Base-by-base conservation (phyloP, 2,329 filamentous ascomycete species). In the Achaetomium macrosporum region DNA sequence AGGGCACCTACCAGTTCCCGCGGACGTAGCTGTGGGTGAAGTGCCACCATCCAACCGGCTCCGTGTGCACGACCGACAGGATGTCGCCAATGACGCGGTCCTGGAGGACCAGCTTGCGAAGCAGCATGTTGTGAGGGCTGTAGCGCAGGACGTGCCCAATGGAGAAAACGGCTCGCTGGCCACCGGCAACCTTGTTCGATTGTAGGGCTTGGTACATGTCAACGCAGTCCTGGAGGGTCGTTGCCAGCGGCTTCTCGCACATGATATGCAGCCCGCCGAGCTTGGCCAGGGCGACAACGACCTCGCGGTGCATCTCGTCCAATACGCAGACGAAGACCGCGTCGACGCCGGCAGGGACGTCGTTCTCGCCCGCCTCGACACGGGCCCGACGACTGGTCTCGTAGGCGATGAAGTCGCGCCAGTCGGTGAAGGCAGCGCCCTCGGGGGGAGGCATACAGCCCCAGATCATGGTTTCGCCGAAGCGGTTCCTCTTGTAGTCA, bases 41-140 rank as follows among this genome's bases (percentile, higher is more conserved):
- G 68, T 97, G 93, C 89, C 90, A 97, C 84, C 87, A 95, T 1
- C 93, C 93, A 0, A 99, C 85, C 0, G 93, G 93, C 68, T 97
- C 93, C 0, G 89, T 93, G 69, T 97, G 93, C 58, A 95, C 88
- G 37, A 96, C 77, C 37, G 87, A 92, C 48, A 95, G 74, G 30
- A 96, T 76, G 50, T 96, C 87, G 7, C 93, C 93, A 64, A 99
- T 85, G 12, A 84, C 81, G 12, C 78, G 77, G 48, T 95, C 82
- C 58, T 87, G 78, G 1, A 90, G 77, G 5, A 97, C 76, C 15
- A 97, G 73, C 65, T 86, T 84, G 46, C 90, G 83, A 29, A 99
- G 76, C 51, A 92, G 73, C 69, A 90, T 86, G 66, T 97, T 97
- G 69, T 96, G 91, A 10, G 91, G 91, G 62, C 86, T 95, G 69